A percentile compares a stretch with the other conserved stretches of the same genome.
phyloP scores from a whole-genome alignment of 148 eudicot genomes.

The Salicornia ramosissima region DNA sequence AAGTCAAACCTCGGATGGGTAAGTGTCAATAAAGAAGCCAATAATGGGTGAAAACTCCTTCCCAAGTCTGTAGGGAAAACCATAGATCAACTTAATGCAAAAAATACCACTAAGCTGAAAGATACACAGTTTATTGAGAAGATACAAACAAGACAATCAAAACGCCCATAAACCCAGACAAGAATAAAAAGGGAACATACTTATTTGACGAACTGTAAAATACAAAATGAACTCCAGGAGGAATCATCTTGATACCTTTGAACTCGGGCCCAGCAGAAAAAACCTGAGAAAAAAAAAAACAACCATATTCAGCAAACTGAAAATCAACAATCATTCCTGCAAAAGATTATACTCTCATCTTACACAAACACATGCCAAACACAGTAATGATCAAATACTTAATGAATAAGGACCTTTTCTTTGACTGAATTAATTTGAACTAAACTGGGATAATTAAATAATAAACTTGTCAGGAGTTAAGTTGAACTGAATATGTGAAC shows the following conservation, averaged over 20 bases:
- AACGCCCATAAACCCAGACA: not conserved
- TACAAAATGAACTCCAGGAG: conserved; percentile 85
- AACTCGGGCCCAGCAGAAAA: conserved; percentile 73
- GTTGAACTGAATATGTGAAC: no score
- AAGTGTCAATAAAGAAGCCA: conserved; percentile 68
- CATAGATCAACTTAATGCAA: not conserved
- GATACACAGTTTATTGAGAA: not conserved
- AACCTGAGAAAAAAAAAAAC: conserved; percentile 46
- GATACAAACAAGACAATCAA: not conserved
- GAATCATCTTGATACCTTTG: conserved; percentile 95
- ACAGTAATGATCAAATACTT: no score
- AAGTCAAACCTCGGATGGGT: conserved; percentile 65
- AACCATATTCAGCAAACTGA: conserved; percentile 3
- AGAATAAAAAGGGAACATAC: conserved; percentile 27
- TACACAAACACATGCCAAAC: not conserved
- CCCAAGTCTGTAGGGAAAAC: conserved; percentile 60
- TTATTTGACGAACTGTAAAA: conserved; percentile 71
- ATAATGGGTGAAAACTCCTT: conserved; percentile 77
- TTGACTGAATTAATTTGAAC: no score
- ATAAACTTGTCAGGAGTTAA: no score
- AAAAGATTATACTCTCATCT: not conserved
- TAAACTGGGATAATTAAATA: no score
- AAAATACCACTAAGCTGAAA: not conserved
- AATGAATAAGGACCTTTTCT: no score
- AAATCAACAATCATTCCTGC: not conserved